phyloP scores from a whole-genome alignment of 139 green algal species.

The Coelastrella sp. region DNA sequence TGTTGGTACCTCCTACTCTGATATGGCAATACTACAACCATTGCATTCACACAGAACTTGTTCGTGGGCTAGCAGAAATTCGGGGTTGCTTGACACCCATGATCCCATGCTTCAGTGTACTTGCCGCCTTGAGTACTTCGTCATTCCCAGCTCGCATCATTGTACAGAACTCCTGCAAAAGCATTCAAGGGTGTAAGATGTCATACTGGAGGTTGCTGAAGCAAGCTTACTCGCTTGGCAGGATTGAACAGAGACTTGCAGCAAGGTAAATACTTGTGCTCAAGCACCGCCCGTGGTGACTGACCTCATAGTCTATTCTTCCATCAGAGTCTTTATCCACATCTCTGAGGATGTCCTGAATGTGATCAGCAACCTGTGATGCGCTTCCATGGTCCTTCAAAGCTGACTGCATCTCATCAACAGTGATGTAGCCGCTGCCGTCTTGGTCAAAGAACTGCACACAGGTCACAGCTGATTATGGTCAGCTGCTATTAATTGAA shows the following conservation, averaged over 20 bases:
- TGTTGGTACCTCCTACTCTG: too few relatives aligned
- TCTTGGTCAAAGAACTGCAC: slow-evolving; percentile 59
- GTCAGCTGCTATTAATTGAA: too few relatives aligned
- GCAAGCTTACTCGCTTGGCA: too few relatives aligned
- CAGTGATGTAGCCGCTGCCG: slow-evolving; percentile 60
- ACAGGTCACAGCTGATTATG: too few relatives aligned
- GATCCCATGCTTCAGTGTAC: slow-evolving; percentile 28
- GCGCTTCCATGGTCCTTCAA: slow-evolving; percentile 41
- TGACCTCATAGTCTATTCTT: slow-evolving; percentile 12
- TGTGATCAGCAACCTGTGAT: slow-evolving; percentile 24
- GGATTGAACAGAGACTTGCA: too few relatives aligned
- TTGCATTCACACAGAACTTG: not conserved
- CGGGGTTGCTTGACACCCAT: slow-evolving; percentile 19
- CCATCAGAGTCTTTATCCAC: slow-evolving; percentile 69
- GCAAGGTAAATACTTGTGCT: too few relatives aligned
- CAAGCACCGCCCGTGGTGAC: too few relatives aligned
- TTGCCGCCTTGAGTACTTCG: slow-evolving; percentile 25
- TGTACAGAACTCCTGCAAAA: slow-evolving; percentile 73
- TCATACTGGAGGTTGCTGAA: not conserved
- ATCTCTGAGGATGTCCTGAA: slow-evolving; percentile 65
- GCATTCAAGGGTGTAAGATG: not conserved
- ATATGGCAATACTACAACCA: too few relatives aligned
- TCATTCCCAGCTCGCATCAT: slow-evolving; percentile 65
- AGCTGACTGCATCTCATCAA: slow-evolving; percentile 53
- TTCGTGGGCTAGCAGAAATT: not conserved